These are phyloP conservation scores for Beauveria varroae DNA, from an alignment of 2,329 filamentous ascomycete species.

Conservation along the genomic window DNA sequence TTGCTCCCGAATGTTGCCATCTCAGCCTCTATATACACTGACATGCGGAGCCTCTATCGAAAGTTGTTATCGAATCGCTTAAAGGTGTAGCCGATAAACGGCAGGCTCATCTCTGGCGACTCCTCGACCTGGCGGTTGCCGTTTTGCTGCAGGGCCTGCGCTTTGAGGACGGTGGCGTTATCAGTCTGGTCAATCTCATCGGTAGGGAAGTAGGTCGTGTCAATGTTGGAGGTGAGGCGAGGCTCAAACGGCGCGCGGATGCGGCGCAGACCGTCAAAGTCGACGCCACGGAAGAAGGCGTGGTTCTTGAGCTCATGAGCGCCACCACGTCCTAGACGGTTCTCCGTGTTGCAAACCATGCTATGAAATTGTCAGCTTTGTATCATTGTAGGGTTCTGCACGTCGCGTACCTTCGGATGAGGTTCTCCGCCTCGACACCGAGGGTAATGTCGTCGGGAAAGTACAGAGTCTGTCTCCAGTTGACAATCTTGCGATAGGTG, in stretches of 20 bases:
- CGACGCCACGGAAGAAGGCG: slow-evolving; percentile 92
- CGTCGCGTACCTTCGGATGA: slow-evolving; percentile 72
- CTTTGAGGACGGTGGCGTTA: slow-evolving; percentile 78
- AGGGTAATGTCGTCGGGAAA: slow-evolving; percentile 94
- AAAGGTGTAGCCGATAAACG: slow-evolving; percentile 64
- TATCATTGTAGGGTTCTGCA: not conserved
- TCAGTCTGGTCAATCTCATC: slow-evolving; percentile 98
- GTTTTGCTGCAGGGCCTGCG: slow-evolving; percentile 67
- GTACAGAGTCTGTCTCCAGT: slow-evolving; percentile 92
- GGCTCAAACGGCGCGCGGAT: slow-evolving; percentile 97
- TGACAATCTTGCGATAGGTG: slow-evolving; percentile 98
- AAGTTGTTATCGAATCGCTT: slow-evolving; percentile 84
- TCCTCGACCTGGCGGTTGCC: slow-evolving; percentile 55
- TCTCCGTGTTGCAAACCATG: slow-evolving; percentile 88
- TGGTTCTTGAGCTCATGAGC: slow-evolving; percentile 91
- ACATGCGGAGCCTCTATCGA: slow-evolving; percentile 32
- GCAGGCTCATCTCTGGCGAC: slow-evolving; percentile 88
- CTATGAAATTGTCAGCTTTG: slow-evolving; percentile 37
- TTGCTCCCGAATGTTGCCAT: not conserved
- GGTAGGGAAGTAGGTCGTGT: slow-evolving; percentile 97
- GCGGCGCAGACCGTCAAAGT: slow-evolving; percentile 85
- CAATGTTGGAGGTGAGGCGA: slow-evolving; percentile 83
- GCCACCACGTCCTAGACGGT: slow-evolving; percentile 79
- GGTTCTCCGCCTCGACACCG: slow-evolving; percentile 79
- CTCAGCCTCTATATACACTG: not conserved